Base-by-base conservation (phyloP, 1,284 basidiomycete species). In the Bjerkandera adusta region DNA sequence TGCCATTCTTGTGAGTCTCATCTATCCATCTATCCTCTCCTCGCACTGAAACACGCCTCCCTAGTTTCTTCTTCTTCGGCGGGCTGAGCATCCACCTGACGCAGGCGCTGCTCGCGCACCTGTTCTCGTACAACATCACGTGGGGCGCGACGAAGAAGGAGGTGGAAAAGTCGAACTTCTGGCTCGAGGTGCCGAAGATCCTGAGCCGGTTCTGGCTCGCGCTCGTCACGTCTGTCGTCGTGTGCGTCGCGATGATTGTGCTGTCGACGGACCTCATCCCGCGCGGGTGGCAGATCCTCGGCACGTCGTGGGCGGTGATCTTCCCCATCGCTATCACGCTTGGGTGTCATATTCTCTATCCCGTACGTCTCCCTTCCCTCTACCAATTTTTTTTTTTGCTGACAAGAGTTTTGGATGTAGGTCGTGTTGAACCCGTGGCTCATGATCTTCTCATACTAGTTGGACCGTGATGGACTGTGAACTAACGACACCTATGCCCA, bases 41-140 rank as follows among this genome's bases (percentile, higher is more conserved):
- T 50, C 43, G 24, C 56, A 25, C 33, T 2, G 8, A 18, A 21
- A 8, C 34, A 50, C 40, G 32, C 49, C 24, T 51, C 15, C 40
- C 44, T 60, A 89, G 89, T 70, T 85, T 85, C 68, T 88, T 90
- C 70, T 91, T 92, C 77, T 92, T 92, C 58, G 81, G 83, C 25
- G 89, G 89, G 0, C 71, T 92, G 47, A 81, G 81, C 43, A 77
- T 89, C 43, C 88, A 89, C 52, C 76, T 92, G 32, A 73, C 81
- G 3, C 73, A 78, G 27, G 87, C 90, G 0, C 70, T 93, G 16
- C 71, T 90, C n/a, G 81, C 88, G 0, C 90, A 93, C 61, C 50
- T 90, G 43, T 82, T 92, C 64, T 87, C 86, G 3, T 89, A 88
- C 67, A 82, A 92, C 65, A 93, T 93, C 71, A 80, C 76, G 11